Evolutionary conservation across 2,329 filamentous ascomycete genomes (phyloP).

Genomic region (Balansia obtecta): DNA sequence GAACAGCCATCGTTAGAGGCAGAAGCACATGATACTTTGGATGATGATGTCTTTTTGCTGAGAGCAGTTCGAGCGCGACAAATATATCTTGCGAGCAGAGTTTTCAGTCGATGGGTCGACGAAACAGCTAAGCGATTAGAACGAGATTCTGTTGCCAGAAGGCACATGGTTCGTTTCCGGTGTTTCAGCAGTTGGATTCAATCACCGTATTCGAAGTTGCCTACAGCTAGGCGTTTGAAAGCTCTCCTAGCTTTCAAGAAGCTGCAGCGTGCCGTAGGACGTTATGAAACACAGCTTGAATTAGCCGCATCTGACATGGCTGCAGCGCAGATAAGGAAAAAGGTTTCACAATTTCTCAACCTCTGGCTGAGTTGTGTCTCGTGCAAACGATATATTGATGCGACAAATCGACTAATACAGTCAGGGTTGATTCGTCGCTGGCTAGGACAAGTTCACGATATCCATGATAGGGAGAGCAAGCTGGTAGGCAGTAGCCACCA

Average conservation of each 20-base stretch:
- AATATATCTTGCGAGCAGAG: slow-evolving; percentile 40
- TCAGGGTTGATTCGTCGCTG: neutral
- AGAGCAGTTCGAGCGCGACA: slow-evolving; percentile 52
- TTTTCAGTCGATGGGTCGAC: slow-evolving; percentile 46
- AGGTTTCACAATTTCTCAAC: slow-evolving; percentile 5
- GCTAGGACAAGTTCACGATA: neutral
- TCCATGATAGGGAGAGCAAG: neutral
- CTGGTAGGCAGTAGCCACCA: neutral
- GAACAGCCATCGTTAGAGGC: neutral
- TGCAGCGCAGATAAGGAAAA: slow-evolving; percentile 11
- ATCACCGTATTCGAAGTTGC: slow-evolving; percentile 18
- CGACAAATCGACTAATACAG: neutral
- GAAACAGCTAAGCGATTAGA: slow-evolving; percentile 51
- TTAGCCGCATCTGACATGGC: slow-evolving; percentile 13
- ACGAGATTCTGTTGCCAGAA: slow-evolving; percentile 53
- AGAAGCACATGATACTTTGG: neutral
- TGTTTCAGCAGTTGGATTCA: slow-evolving; percentile 25
- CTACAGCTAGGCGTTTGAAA: slow-evolving; percentile 18
- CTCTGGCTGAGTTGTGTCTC: slow-evolving; percentile 1
- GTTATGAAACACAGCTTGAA: slow-evolving; percentile 17
- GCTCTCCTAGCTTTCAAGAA: slow-evolving; percentile 20
- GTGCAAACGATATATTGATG: neutral
- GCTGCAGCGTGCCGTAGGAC: slow-evolving; percentile 17
- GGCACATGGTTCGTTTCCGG: slow-evolving; percentile 53
- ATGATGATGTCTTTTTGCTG: slow-evolving; percentile 18